Base-by-base conservation (phyloP, 2,329 filamentous ascomycete genomes). In the Stenocarpella maydis region DNA sequence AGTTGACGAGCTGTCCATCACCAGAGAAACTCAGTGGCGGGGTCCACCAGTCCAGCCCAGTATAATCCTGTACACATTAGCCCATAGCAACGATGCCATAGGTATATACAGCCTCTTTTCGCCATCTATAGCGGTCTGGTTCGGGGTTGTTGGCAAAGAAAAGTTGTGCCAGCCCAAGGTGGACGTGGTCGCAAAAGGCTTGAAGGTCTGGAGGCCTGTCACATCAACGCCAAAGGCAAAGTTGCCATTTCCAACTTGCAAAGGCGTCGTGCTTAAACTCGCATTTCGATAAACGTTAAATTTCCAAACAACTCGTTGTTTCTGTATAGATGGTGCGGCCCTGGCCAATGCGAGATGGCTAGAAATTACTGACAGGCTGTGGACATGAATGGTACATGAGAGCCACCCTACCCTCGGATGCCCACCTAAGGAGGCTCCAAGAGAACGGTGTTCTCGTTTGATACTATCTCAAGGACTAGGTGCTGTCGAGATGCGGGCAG, bases 101-200 rank as follows among this genome's bases (percentile, higher is more conserved):
- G 10, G 34, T 15, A 5, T 24, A 3, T 5, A 24, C 15, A 6
- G 9, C 31, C 15, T 24, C 14, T n/a, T 72, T 77, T 61, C 58
- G 80, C 80, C 80, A 55, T 76, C 73, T 26, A 78, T 68, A 6
- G 77, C 79, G 3, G 78, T 81, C 68, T 82, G 80, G 4, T 78
- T 77, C 17, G 72, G 72, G 0, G 79, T 83, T 53, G 76, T 80
- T n/a, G 80, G 83, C 24, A 83, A 72, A 28, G 81, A 82, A 70
- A 84, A 84, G 63, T 84, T 85, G 74, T 85, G 82, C 83, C 83
- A 85, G 8, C 82, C 82, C 83, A 82, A 85, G 2, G 80, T 81
- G 1, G 82, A 84, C 78, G 85, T 78, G 3, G 79, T 83, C n/a
- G 78, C 82, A 70, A 82, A 85, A 1, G 82, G 81, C 31, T 78